Conservation (phyloP, 75 land plant genomes). For the Picea glauca region DNA sequence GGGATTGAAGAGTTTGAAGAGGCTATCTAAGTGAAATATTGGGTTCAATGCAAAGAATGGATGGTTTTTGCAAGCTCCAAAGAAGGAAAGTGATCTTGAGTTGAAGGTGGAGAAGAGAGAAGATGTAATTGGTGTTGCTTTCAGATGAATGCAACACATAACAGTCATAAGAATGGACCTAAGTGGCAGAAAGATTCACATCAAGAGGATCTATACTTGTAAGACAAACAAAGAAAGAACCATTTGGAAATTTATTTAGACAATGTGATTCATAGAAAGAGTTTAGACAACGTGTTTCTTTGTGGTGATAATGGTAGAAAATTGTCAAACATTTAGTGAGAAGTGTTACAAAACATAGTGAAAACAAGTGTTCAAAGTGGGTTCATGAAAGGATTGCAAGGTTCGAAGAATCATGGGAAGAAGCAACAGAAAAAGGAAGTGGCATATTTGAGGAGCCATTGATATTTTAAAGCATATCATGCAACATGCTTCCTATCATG, state of each 20-base stretch:
- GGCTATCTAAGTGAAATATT: neutral
- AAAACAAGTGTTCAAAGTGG: slow-evolving; percentile 13
- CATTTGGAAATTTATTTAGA: slow-evolving; percentile 33
- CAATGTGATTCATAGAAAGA: slow-evolving; percentile 28
- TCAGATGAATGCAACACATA: neutral
- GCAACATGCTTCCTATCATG: slow-evolving; percentile 49
- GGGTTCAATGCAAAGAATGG: neutral
- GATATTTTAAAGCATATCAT: slow-evolving; percentile 51
- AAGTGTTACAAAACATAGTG: slow-evolving; percentile 14
- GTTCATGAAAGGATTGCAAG: slow-evolving; percentile 12
- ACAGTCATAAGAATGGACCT: neutral
- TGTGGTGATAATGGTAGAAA: slow-evolving; percentile 13
- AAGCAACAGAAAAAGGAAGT: slow-evolving; percentile 24
- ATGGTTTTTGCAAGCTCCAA: neutral
- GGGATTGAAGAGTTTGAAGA: neutral
- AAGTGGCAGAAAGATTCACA: slow-evolving; percentile 22
- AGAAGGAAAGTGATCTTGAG: slow-evolving; percentile 1
- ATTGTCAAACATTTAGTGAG: slow-evolving; percentile 6
- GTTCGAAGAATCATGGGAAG: slow-evolving; percentile 28
- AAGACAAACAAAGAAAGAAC: slow-evolving; percentile 43
- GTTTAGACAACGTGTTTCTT: slow-evolving; percentile 42
- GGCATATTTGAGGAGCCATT: slow-evolving; percentile 35
- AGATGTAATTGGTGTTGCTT: neutral
- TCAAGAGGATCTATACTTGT: slow-evolving; percentile 23
- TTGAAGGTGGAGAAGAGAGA: slow-evolving; percentile 28